These are phyloP conservation scores for Paraglomus brasilianum DNA, from an alignment of 192 early-diverging fungal species.

Conservation along the genomic window DNA sequence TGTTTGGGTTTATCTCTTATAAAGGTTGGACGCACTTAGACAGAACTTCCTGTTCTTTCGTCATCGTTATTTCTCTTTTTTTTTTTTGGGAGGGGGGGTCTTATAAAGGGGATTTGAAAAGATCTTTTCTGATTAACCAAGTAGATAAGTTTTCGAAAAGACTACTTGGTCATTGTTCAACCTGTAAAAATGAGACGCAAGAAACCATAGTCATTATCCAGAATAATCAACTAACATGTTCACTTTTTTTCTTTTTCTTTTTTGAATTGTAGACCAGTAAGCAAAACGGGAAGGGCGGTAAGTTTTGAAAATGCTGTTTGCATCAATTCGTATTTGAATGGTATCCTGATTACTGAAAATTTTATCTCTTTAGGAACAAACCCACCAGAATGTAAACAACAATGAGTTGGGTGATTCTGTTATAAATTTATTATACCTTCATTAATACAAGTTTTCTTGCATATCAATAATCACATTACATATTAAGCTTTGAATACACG, in stretches of 20 bases:
- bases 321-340: background rate
- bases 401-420: background rate
- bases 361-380: background rate
- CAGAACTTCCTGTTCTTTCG: too few relatives aligned
- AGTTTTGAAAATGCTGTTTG: background rate
- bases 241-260: background rate
- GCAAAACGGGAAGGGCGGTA: conserved; percentile 23
- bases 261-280: background rate
- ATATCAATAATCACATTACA: too few relatives aligned
- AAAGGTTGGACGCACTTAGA: background rate
- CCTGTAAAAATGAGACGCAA: background rate
- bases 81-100: background rate
- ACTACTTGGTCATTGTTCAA: conserved; percentile 1
- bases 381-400: conserved; percentile 22
- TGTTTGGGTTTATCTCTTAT: background rate
- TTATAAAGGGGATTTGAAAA: too few relatives aligned
- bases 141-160: background rate
- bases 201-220: background rate
- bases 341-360: background rate
- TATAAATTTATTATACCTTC: too few relatives aligned
- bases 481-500: too few relatives aligned
- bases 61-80: too few relatives aligned
- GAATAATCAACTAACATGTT: background rate
- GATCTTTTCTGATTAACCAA: background rate
- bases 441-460: too few relatives aligned